Evolutionary conservation across 1,284 basidiomycete species (phyloP), one percentile per base, ranked within the genome.

Genomic region (Marasmius fiardii): DNA sequence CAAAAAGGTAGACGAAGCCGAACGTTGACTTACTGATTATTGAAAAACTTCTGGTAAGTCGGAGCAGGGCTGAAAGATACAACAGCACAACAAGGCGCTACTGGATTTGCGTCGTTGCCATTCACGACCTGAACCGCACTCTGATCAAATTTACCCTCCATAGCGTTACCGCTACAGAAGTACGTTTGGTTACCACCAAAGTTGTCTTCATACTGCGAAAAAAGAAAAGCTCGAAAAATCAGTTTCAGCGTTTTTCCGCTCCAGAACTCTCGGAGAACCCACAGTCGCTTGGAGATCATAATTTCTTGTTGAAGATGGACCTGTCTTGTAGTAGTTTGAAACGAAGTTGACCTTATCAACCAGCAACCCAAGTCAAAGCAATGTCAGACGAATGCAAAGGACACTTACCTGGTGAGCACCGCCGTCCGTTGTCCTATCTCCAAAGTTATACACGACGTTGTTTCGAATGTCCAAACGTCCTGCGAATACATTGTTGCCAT

Each of bases 381-480:
- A n/a, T n/a, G n/a, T n/a, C 5, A 26, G 33, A 16, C 28, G 24
- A 18, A 2, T 11, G 23, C 3, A 16, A 31, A 26, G 3, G 11
- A 2, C 20, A 33, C 24, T 11, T 49, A 11, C 47, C 5, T 33
- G n/a, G 28, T 31, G 28, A 24, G 24, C 47, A 31, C 47, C 47
- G 24, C 47, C 47, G 47, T 49, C 47, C 16, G 47, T 49, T 14
- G 28, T 26, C 26, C 47, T 31, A 16, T 26, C 28, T 45, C 55
- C 55, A 24, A 33, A 56, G 51, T 56, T 56, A 37, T 56, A 56
- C 5, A 56, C 55, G 23, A 56, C 43, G 34, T 56, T 56, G 28
- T 56, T 56, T 14, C 35, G 18, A 6, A 56, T 52, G 14, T 28
- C 39, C 28, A 49, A 31, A 18, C 47, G 24, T 49, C 47, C 47